These are phyloP conservation scores for Colletotrichum theobromicola DNA, from an alignment of 2,329 filamentous ascomycete genomes.

Conservation along the genomic window DNA sequence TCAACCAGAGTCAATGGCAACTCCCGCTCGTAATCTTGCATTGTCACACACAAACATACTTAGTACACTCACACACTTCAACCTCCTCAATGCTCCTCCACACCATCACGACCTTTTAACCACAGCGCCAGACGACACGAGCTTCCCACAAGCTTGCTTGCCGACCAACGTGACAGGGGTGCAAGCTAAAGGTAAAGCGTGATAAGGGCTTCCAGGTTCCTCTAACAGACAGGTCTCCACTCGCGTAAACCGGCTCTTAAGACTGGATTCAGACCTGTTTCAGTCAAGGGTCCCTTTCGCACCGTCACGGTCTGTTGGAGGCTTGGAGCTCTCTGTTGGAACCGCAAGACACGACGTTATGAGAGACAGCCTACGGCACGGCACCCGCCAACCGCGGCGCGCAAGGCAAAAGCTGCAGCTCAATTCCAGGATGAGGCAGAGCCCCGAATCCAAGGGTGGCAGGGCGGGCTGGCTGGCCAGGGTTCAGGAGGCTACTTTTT, in stretches of 20 bases:
- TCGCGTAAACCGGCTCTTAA: neutral
- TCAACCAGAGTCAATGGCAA: neutral
- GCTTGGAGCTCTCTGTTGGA: neutral
- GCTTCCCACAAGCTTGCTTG: neutral
- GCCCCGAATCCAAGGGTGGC: neutral
- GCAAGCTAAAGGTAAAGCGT: neutral
- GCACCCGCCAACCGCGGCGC: neutral
- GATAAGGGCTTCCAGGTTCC: neutral
- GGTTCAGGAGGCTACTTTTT: neutral
- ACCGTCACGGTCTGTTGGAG: neutral
- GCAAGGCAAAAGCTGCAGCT: neutral
- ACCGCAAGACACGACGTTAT: neutral
- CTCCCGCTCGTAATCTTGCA: neutral
- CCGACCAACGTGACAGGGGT: neutral
- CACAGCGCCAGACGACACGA: neutral
- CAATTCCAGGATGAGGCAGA: constrained; percentile 8
- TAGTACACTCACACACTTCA: neutral
- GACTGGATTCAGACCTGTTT: constrained; percentile 14
- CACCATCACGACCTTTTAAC: neutral
- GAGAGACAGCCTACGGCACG: neutral
- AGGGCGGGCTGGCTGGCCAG: neutral
- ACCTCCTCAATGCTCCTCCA: neutral
- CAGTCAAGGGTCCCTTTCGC: neutral
- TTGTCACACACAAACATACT: neutral
- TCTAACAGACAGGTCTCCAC: neutral